Evolutionary conservation across 495 filamentous ascomycete genomes (phyloP).

Genomic region (Podospora pseudocomata): DNA sequence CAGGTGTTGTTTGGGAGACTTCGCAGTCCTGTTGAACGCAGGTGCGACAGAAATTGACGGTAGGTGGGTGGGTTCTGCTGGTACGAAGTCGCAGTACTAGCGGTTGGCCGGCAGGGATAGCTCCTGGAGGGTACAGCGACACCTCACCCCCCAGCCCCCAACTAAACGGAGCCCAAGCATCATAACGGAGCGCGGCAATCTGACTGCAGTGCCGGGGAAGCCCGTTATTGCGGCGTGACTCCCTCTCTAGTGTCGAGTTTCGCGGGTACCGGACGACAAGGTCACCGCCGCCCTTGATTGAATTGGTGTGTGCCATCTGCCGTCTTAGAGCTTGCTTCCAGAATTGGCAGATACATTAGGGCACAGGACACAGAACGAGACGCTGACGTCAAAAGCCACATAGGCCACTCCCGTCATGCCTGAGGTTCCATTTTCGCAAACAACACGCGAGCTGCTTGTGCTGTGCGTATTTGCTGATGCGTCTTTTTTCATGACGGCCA

Average conservation of each 20-base stretch:
- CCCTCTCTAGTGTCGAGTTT: background rate
- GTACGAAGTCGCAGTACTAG: slow-evolving; percentile 11
- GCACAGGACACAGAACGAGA: slow-evolving; percentile 8
- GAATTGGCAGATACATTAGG: slow-evolving; percentile 8
- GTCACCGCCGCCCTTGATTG: slow-evolving; percentile 10
- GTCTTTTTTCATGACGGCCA: background rate
- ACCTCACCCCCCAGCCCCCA: background rate
- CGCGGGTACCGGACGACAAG: background rate
- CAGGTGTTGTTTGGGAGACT: background rate
- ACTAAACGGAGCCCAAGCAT: background rate
- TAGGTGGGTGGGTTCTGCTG: slow-evolving; percentile 1
- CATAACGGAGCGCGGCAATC: slow-evolving; percentile 1
- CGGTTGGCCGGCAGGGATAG: slow-evolving; percentile 1
- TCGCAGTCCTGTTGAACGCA: slow-evolving; percentile 2
- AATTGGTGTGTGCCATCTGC: slow-evolving; percentile 1
- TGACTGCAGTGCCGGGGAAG: slow-evolving; percentile 17
- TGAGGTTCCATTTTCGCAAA: background rate
- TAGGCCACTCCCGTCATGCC: background rate
- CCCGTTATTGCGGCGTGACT: slow-evolving; percentile 23
- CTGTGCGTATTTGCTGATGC: background rate
- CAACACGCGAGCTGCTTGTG: background rate
- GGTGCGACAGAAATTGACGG: slow-evolving; percentile 7
- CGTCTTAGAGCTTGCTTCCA: slow-evolving; percentile 15
- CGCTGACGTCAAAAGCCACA: slow-evolving; percentile 19
- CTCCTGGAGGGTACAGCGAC: background rate